A percentile compares a stretch with the other conserved stretches of the same genome.
phyloP scores from a whole-genome alignment of 2,329 filamentous ascomycete genomes.

The Pseudopyricularia javanii region DNA sequence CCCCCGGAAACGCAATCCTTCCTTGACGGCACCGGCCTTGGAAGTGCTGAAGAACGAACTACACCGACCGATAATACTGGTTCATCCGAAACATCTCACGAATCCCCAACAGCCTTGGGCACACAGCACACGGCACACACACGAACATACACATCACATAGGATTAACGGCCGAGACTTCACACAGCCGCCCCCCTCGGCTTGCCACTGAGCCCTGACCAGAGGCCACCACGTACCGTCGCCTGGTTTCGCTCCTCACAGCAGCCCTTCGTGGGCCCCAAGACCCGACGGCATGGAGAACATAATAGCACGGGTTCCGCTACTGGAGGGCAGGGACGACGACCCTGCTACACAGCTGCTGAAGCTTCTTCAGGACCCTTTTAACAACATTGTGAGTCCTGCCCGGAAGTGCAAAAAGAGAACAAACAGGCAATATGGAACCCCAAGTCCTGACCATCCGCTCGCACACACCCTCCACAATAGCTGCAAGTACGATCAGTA shows the following conservation, averaged over 20 bases:
- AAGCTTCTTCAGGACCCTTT: constrained; percentile 37
- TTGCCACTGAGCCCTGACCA: not conserved
- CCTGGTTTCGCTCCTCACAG: not conserved
- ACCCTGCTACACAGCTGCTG: constrained; percentile 30
- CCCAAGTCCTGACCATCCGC: not conserved
- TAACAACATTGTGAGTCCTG: constrained; percentile 24
- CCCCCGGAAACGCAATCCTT: no score
- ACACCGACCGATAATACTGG: not conserved
- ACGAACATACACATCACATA: not conserved
- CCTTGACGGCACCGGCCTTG: not conserved
- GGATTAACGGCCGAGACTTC: no score
- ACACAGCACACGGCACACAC: not conserved
- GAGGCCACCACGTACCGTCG: not conserved
- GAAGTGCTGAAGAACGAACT: not conserved
- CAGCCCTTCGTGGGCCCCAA: not conserved
- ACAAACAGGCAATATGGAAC: no score
- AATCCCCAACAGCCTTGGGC: not conserved
- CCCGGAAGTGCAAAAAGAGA: no score
- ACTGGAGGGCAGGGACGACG: constrained; percentile 7
- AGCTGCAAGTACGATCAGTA: constrained; percentile 48
- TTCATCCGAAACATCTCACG: not conserved
- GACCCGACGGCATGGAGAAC: constrained; percentile 7
- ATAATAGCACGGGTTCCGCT: constrained; percentile 5
- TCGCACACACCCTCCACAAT: constrained; percentile 1
- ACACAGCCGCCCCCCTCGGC: no score